Evolutionary conservation across 1,284 basidiomycete genomes (phyloP).

Genomic region (Trichosporon asahii): DNA sequence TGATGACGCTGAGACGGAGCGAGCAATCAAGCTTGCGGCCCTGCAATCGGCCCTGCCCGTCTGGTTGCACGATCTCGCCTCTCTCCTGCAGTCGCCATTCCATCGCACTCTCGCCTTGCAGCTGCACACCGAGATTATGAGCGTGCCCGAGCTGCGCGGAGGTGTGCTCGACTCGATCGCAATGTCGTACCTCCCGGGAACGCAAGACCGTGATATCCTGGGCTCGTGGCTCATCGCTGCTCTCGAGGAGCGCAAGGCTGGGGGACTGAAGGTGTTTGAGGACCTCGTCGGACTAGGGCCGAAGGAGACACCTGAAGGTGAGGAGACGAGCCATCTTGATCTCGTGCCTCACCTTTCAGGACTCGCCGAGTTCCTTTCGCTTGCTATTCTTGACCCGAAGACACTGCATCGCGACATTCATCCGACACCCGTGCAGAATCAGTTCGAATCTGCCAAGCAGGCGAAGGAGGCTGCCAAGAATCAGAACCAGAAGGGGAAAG

Average conservation of each 20-base stretch:
- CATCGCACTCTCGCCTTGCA: slow-evolving; percentile 70
- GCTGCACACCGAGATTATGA: slow-evolving; percentile 67
- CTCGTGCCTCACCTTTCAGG: slow-evolving; percentile 49
- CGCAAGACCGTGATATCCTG: slow-evolving; percentile 68
- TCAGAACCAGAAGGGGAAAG: slow-evolving; percentile 22
- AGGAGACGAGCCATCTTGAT: slow-evolving; percentile 35
- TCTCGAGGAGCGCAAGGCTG: slow-evolving; percentile 44
- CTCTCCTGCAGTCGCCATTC: slow-evolving; percentile 75
- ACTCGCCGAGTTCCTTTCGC: slow-evolving; percentile 46
- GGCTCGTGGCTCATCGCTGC: slow-evolving; percentile 67
- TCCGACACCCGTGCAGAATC: slow-evolving; percentile 54
- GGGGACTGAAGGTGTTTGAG: slow-evolving; percentile 41
- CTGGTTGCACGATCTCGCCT: slow-evolving; percentile 84
- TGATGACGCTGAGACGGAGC: slow-evolving; percentile 53
- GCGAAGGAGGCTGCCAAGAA: slow-evolving; percentile 26
- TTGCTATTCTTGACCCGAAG: slow-evolving; percentile 63
- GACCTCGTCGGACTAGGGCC: slow-evolving; percentile 30
- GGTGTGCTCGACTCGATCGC: slow-evolving; percentile 61
- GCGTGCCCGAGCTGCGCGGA: slow-evolving; percentile 57
- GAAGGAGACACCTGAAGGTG: not conserved
- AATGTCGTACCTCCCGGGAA: slow-evolving; percentile 50
- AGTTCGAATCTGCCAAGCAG: slow-evolving; percentile 23
- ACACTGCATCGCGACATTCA: slow-evolving; percentile 67
- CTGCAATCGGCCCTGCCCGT: slow-evolving; percentile 63
- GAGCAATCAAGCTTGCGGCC: slow-evolving; percentile 44